A percentile compares a stretch with the other conserved stretches of the same genome.
phyloP scores from a whole-genome alignment of 2,329 filamentous ascomycete species.

The Fusarium avenaceum region DNA sequence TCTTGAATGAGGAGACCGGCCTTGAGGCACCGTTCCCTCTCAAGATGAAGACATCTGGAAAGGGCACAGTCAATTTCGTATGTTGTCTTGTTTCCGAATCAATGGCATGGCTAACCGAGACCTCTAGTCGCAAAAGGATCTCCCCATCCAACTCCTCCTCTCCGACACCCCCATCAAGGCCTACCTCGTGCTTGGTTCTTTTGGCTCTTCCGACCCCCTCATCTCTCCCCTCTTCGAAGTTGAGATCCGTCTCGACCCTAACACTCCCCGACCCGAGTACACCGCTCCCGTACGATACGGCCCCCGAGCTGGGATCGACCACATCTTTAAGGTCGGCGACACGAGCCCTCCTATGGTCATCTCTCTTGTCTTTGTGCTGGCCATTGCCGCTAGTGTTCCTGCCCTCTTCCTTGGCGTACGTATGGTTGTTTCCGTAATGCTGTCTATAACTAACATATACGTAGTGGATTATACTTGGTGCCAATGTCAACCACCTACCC shows the following conservation, averaged over 20 bases:
- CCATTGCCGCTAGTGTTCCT: constrained; percentile 80
- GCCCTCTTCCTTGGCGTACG: constrained; percentile 78
- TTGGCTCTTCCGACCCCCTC: constrained; percentile 79
- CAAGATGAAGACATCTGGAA: constrained; percentile 87
- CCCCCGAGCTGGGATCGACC: constrained; percentile 86
- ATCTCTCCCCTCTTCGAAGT: constrained; percentile 80
- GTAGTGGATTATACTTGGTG: constrained; percentile 86
- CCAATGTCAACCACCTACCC: constrained; percentile 82
- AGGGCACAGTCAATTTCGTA: constrained; percentile 88
- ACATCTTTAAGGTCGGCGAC: constrained; percentile 87
- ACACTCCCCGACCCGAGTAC: constrained; percentile 69
- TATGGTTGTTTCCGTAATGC: constrained; percentile 13
- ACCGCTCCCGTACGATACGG: constrained; percentile 84
- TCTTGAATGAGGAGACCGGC: constrained; percentile 81
- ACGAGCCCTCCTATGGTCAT: constrained; percentile 85
- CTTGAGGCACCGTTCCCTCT: constrained; percentile 91
- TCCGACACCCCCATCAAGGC: constrained; percentile 78
- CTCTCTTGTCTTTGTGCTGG: constrained; percentile 80
- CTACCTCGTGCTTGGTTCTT: constrained; percentile 87
- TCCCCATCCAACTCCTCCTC: constrained; percentile 84
- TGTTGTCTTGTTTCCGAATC: constrained; percentile 47
- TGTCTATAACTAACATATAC: constrained; percentile 37
- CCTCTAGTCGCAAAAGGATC: constrained; percentile 85
- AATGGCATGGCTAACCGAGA: constrained; percentile 46
- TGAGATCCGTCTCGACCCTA: constrained; percentile 73